Base-by-base conservation (phyloP, 768 basidiomycete genomes). In the Zangia roseola region DNA sequence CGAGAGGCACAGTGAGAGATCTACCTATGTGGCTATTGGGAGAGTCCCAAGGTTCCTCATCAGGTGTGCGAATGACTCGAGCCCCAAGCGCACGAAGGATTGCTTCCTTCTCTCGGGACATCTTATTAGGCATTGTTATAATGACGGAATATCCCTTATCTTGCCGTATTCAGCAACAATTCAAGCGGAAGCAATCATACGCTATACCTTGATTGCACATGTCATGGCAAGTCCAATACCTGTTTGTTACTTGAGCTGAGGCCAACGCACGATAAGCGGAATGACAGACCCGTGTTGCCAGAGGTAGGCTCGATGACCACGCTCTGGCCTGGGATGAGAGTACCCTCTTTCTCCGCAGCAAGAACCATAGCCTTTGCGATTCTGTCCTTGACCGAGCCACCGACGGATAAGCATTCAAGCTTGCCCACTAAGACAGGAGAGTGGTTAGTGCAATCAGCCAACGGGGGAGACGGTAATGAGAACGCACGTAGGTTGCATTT, bases 341-440 rank as follows among this genome's bases (percentile, higher is more conserved):
- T 83, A 28, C 94, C 94, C 28, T 91, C 85, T 45, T 76, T 75
- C 74, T 99, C 97, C 6, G 95, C 97, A n/a, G 86, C 81, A 55
- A 93, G 86, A 2, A 98, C 82, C 95, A 99, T 99, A 10, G 91
- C 84, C 67, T 92, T 94, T 23, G 94, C 94, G 45, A 98, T 95
- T 50, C 94, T 77, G 65, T 98, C 95, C 72, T 99, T 99, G 50
- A 97, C 88, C 3, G 89, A 93, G 3, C 95, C 95, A 10, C 95
- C 97, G 2, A 84, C 86, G 17, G 90, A 93, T 62, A 90, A 80
- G 65, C 82, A 97, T 60, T 99, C 95, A 14, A 89, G 76, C 69
- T 97, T 97, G 7, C 78, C 94, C 62, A 95, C 90, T 94, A n/a
- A 14, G 25, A 24, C 6, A 6, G 2, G 20, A 23, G 41, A 28